Evolutionary conservation across 352 stramenopile species (phyloP).

Genomic region (Thraustotheca clavata): DNA sequence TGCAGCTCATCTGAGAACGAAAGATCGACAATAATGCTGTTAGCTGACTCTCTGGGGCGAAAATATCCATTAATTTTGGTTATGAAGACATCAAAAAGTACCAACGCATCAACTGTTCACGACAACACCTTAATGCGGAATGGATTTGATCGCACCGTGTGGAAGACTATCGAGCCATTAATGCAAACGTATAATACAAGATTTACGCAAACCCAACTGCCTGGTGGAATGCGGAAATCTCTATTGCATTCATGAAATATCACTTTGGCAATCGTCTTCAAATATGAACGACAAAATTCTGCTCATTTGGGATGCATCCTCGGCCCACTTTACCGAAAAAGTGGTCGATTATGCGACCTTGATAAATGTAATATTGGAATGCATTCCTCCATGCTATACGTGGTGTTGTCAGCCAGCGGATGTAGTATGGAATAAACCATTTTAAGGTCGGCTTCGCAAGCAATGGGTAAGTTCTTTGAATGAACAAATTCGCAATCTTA

Average conservation of each 20-base stretch:
- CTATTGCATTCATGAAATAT: slow-evolving; percentile 25
- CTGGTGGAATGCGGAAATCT: slow-evolving; percentile 27
- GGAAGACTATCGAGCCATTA: slow-evolving; percentile 21
- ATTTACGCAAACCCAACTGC: slow-evolving; percentile 26
- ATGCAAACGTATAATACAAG: neutral
- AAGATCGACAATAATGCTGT: slow-evolving; percentile 24
- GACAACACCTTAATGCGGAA: slow-evolving; percentile 21
- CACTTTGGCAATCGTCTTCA: slow-evolving; percentile 25
- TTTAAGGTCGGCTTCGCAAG: slow-evolving; percentile 19
- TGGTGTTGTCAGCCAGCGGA: slow-evolving; percentile 27
- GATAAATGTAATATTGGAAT: slow-evolving; percentile 26
- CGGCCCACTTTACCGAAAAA: slow-evolving; percentile 26
- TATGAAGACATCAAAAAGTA: slow-evolving; percentile 19
- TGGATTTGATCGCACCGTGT: slow-evolving; percentile 24
- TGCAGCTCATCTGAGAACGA: slow-evolving; percentile 25
- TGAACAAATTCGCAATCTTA: neutral
- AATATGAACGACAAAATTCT: slow-evolving; percentile 23
- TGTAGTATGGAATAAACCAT: slow-evolving; percentile 25
- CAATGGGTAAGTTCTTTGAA: neutral
- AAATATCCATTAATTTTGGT: slow-evolving; percentile 24
- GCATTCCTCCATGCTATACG: slow-evolving; percentile 19
- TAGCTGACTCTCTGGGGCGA: slow-evolving; percentile 22
- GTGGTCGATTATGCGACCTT: slow-evolving; percentile 22
- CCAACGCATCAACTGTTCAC: neutral
- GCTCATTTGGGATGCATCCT: slow-evolving; percentile 28